Percentiles rank a stretch among this genome's conserved stretches.
phyloP scores from a whole-genome alignment of 2,329 filamentous ascomycete species.

The Botrytis cinerea region DNA sequence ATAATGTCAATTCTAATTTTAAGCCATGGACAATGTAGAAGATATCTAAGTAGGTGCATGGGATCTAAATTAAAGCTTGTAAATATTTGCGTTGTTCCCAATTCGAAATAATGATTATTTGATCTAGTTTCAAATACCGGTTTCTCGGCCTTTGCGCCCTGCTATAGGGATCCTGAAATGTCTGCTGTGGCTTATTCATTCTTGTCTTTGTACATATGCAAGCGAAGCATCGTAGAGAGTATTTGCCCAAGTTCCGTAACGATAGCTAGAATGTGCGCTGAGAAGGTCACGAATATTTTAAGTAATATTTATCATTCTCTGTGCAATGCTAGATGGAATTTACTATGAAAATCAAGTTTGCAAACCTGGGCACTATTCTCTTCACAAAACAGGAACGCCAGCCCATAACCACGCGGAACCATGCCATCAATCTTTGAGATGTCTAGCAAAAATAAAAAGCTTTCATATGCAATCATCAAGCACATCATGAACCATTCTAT shows the following conservation, averaged over 20 bases:
- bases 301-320: conserved; percentile 13
- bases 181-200: neutral
- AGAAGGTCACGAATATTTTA: neutral
- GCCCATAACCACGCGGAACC: conserved; percentile 17
- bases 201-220: neutral
- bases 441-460: conserved; percentile 13
- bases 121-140: too few relatives aligned
- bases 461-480: conserved; percentile 25
- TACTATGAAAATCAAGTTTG: conserved; percentile 12
- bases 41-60: too few relatives aligned
- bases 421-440: conserved; percentile 15
- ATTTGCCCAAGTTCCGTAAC: neutral
- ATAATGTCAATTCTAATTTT: too few relatives aligned
- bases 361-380: conserved; percentile 8
- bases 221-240: neutral
- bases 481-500: conserved; percentile 21
- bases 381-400: conserved; percentile 22
- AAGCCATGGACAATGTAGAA: too few relatives aligned
- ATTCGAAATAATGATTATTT: too few relatives aligned
- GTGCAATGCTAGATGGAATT: conserved; percentile 3
- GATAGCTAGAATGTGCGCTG: too few relatives aligned
- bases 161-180: neutral
- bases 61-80: too few relatives aligned
- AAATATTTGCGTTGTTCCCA: too few relatives aligned
- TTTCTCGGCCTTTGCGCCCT: too few relatives aligned